Base-by-base conservation (phyloP, 202 grass and related monocot species). In the Cymbopogon flexuosus region DNA sequence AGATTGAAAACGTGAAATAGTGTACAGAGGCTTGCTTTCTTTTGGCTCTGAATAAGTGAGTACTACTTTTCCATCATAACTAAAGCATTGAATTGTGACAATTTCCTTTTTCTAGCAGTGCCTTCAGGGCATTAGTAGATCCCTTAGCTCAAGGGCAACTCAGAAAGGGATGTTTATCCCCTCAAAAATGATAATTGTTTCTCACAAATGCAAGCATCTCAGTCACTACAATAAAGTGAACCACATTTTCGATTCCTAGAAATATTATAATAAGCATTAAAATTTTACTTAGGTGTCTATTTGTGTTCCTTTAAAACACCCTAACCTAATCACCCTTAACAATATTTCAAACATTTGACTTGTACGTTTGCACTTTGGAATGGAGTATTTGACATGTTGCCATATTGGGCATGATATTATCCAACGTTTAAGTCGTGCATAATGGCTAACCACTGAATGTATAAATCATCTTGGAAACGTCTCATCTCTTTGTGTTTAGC, bases 121-220 rank as follows among this genome's bases (percentile, higher is more conserved):
- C 41, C 83, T 62, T 42, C 67, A 89, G 79, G 83, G 67, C 67
- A 89, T 24, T 68, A 42, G 30, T 74, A 60, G 43, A 85, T 66
- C 31, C 73, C 83, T 68, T 86, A 56, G 46, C 54, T 57, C 9
- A 68, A 89, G 83, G 87, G 83, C 13, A 79, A 69, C 41, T 74
- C 24, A 78, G 87, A 89, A 89, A 89, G 73, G 60, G 83, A 89
- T 81, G 62, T 79, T 82, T 81, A 11, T 81, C 31, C 47, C 30
- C 16, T 1, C 68, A 13, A 29, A 59, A 73, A 12, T 1, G 18
- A 13, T 21, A 19, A 29, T 72, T 30, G 16, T 72, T 30, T 59
- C 57, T 65, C 1, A 39, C 68, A 49, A 63, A 65, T 51, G 24
- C 56, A 56, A 65, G 56, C 43, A 73, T 88, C 77, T 76, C 21